These are phyloP conservation scores for Boletus calvinii DNA, from an alignment of 1,284 basidiomycete genomes.

Conservation along the genomic window DNA sequence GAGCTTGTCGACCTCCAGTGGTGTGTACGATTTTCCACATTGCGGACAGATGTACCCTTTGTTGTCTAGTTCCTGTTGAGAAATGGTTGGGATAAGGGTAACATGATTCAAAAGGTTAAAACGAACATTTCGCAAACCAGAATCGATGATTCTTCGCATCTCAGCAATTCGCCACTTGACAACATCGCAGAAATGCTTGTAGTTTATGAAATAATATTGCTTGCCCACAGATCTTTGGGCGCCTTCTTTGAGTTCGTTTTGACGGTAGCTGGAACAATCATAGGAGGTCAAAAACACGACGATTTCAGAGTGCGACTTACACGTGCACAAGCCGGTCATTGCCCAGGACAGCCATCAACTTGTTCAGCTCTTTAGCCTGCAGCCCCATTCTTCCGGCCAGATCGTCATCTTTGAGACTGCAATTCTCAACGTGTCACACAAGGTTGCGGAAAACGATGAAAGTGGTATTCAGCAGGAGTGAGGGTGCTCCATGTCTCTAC, in stretches of 20 bases:
- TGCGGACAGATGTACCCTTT: slow-evolving; percentile 95
- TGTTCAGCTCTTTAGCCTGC: slow-evolving; percentile 91
- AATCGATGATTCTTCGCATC: slow-evolving; percentile 88
- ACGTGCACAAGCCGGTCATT: slow-evolving; percentile 84
- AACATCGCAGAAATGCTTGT: slow-evolving; percentile 93
- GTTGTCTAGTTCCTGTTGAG: slow-evolving; percentile 82
- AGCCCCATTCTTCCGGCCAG: slow-evolving; percentile 86
- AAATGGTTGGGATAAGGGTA: slow-evolving; percentile 4
- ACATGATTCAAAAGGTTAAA: neutral
- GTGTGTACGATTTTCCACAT: slow-evolving; percentile 83
- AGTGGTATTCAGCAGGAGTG: slow-evolving; percentile 23
- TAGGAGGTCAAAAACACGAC: slow-evolving; percentile 7
- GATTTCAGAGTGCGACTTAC: slow-evolving; percentile 48
- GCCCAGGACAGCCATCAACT: slow-evolving; percentile 84
- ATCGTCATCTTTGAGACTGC: slow-evolving; percentile 88
- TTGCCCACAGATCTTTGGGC: slow-evolving; percentile 38
- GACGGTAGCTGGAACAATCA: slow-evolving; percentile 60
- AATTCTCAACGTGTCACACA: slow-evolving; percentile 30
- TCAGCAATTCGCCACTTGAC: slow-evolving; percentile 97
- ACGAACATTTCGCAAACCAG: slow-evolving; percentile 77
- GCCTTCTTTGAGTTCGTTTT: slow-evolving; percentile 81
- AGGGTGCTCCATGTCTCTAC: slow-evolving; percentile 18
- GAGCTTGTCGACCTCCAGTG: slow-evolving; percentile 83
- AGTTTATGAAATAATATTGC: slow-evolving; percentile 97
- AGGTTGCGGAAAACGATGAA: slow-evolving; percentile 14